Evolutionary conservation across 192 early-diverging fungal genomes (phyloP), one percentile per base, ranked within the genome.

Genomic region (Chytriomyces sp.): DNA sequence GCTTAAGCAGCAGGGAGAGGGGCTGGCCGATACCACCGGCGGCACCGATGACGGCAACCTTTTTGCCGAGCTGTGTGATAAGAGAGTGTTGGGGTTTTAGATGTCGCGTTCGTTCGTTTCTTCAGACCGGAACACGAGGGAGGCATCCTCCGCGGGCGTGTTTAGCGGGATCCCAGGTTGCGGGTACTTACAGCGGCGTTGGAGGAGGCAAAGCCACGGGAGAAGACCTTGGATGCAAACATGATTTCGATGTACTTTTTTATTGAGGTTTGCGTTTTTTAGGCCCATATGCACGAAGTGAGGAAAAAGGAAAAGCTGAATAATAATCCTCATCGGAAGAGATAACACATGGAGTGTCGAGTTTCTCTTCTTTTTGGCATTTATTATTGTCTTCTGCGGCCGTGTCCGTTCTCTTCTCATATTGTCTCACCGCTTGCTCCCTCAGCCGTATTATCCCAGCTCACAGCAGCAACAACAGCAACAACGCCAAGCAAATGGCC

Each of bases 21-120:
- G 89, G 88, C 80, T 91, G 89, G 64, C 89, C 89, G 75, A 91
- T 91, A 70, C 89, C 89, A 71, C 89, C 89, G 78, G 93, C 92
- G 61, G 94, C 94, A 72, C 94, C 87, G 69, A 86, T 77, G 61
- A 84, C 84, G 64, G 82, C 80, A n/a, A 84, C 84, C 73, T 86
- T 86, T 72, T 79, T 79, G 44, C 78, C 78, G 71, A 74, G 53
- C 78, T 79, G 53, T 57, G 23, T 62, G 26, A 35, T 11, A 48
- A 18, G 67, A 11, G 43, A 45, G 67, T 6, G 11, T 46, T 0
- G 18, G 45, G 46, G 9, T 13, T 11, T 9, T 9, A 48, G 67
- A 26, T 16, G 24, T 16, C 18, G 67, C 11, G 44, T 18, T 13
- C 18, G 45, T 45, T 50, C 46, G 61, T 45, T 64, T 46, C 13